Evolutionary conservation across 331 rosid species (phyloP).

Genomic region (Stylosanthes scabra): DNA sequence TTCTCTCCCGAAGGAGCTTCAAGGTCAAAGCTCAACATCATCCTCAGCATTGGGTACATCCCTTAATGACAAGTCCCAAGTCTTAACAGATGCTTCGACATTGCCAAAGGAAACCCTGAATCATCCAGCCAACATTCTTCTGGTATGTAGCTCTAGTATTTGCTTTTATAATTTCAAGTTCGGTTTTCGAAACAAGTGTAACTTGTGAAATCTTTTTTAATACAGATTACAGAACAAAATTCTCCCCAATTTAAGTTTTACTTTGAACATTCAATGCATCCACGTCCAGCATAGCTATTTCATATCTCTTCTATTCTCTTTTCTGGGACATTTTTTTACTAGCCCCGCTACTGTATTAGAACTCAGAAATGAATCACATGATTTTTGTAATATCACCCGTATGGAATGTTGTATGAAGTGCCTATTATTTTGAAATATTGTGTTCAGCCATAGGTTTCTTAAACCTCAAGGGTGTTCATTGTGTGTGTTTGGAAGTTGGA

Average conservation of each 20-base stretch:
- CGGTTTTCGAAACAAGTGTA: conserved; percentile 14
- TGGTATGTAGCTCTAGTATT: conserved; percentile 40
- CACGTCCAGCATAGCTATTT: neutral
- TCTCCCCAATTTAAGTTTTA: neutral
- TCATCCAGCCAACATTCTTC: conserved; percentile 80
- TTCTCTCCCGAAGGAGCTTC: conserved; percentile 49
- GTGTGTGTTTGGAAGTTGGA: conserved; percentile 18
- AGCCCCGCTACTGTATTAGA: conserved; percentile 1
- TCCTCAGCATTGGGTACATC: conserved; percentile 40
- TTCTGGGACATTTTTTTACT: too few relatives aligned
- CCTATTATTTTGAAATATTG: neutral
- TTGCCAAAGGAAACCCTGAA: conserved; percentile 73
- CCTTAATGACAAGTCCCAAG: conserved; percentile 9
- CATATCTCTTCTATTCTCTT: too few relatives aligned
- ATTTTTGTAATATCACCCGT: neutral
- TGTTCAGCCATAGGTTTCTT: conserved; percentile 17
- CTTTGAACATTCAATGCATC: neutral
- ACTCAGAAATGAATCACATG: neutral
- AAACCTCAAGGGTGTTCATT: neutral
- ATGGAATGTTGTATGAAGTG: neutral
- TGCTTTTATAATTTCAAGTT: neutral
- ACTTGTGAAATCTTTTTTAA: conserved; percentile 5
- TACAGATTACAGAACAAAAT: neutral
- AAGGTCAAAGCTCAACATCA: conserved; percentile 28
- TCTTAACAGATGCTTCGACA: conserved; percentile 38